Evolutionary conservation across 176 grass and related monocot genomes (phyloP), one percentile per base, ranked within the genome.

Genomic region (Echinochloa phyllopogon): DNA sequence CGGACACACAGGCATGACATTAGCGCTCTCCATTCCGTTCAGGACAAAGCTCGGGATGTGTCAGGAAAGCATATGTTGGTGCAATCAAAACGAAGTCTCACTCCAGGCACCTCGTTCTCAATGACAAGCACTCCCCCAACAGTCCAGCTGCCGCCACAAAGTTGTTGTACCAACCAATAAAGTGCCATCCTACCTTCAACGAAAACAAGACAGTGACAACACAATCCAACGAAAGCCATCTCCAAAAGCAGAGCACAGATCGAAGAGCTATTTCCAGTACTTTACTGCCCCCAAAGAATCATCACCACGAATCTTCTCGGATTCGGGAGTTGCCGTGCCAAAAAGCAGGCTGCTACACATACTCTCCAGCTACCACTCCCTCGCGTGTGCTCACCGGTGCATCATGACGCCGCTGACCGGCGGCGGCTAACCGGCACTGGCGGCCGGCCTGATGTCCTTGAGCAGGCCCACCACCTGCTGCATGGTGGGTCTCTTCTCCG

Each of bases 391-490:
- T 79, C 44, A 10, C 10, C 45, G 25, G 0, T 2, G 6, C 71
- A 40, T 84, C 81, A 84, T 37, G 74, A 10, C 10, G 1, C 64
- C 37, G 37, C 8, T 10, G 15, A 56, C 18, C 6, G 0, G 29
- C 66, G 40, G 66, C 41, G 67, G 24, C 37, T 10, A 12, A 0
- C 12, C 61, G 29, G 29, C 29, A 33, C 29, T 2, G 2, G 29
- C 29, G 1, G 29, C 29, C 5, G 86, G 73, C 53, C 80, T 84
- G 82, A 97, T 49, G 69, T 97, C 95, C 83, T 97, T 97, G 59
- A 97, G 89, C 44, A 94, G 86, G 3, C 92, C 95, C 2, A 97
- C 90, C 12, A 92, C 95, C 80, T 97, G 95, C 80, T 97, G 92
- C 90, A 97, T 97, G 25, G 88, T 78, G 15, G 95, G 95, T 16